A percentile compares a stretch with the other conserved stretches of the same genome.
Conservation (phyloP, 1,284 basidiomycete species). For the Leccinum ponderosum region DNA sequence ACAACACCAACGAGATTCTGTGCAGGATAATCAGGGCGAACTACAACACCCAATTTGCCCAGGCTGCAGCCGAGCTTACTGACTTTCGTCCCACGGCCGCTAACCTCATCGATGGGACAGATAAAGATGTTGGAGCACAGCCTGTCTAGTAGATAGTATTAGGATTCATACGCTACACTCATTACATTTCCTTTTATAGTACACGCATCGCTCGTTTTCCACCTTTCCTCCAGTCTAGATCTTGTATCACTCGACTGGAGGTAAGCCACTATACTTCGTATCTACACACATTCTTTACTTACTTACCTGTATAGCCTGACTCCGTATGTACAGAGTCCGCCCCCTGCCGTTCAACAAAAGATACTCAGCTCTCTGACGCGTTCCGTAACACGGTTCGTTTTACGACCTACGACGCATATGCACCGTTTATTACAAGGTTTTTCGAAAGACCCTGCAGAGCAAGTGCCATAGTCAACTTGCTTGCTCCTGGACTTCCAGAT, state of each 20-base stretch:
- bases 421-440: background rate
- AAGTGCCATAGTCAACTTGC: background rate
- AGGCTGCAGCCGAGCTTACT: background rate
- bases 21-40: constrained; percentile 4
- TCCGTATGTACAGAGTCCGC: too few species aligned
- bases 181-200: too few species aligned
- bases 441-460: background rate
- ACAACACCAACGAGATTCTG: background rate
- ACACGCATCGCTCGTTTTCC: too few species aligned
- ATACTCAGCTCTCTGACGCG: background rate
- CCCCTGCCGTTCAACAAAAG: too few species aligned
- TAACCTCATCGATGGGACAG: background rate
- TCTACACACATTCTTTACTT: too few species aligned
- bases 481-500: background rate
- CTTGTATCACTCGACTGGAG: too few species aligned
- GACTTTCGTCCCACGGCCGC: background rate
- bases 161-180: too few species aligned
- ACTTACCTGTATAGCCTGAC: too few species aligned
- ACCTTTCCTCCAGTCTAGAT: too few species aligned
- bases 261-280: too few species aligned
- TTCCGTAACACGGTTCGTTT: background rate
- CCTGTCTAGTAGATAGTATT: too few species aligned
- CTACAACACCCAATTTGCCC: constrained; percentile 2
- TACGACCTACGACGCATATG: background rate
- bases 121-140: background rate